Percentiles rank a stretch among this genome's conserved stretches.
phyloP scores from a whole-genome alignment of 176 grass and related monocot genomes.

The Poa pratensis region DNA sequence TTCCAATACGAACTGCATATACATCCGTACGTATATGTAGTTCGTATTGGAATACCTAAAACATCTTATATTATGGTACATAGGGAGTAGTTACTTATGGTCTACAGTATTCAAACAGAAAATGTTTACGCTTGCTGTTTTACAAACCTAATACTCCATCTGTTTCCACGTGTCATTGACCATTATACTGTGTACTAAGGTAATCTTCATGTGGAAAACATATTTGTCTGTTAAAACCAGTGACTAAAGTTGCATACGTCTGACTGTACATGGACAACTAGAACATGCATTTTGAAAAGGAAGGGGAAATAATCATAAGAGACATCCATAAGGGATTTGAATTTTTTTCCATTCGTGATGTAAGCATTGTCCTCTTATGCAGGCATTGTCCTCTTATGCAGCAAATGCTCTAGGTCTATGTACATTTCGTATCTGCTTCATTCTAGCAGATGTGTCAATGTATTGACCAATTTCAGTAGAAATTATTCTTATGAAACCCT shows the following conservation, averaged over 20 bases:
- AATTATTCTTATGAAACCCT: background rate
- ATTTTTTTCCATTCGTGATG: background rate
- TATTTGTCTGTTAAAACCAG: background rate
- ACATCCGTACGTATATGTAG: too few relatives aligned
- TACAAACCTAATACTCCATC: background rate
- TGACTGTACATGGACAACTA: background rate
- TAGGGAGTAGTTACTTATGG: background rate
- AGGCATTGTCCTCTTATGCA: background rate
- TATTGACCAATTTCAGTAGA: constrained; percentile 7
- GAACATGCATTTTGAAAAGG: background rate
- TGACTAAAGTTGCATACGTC: background rate
- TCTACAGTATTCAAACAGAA: background rate
- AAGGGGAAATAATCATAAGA: background rate
- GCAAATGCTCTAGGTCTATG: background rate
- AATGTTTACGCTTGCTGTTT: background rate
- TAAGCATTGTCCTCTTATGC: background rate
- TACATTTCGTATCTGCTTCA: background rate
- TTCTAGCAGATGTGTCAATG: background rate
- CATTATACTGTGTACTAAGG: background rate
- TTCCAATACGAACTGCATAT: too few relatives aligned
- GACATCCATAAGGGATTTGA: background rate
- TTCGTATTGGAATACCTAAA: too few relatives aligned
- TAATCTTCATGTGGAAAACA: background rate
- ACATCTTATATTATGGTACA: too few relatives aligned
- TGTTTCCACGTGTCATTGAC: background rate